A percentile compares a stretch with the other conserved stretches of the same genome.
Evolutionary conservation across 768 basidiomycete species (phyloP).

Genomic region (Clitopilus passeckerianus): DNA sequence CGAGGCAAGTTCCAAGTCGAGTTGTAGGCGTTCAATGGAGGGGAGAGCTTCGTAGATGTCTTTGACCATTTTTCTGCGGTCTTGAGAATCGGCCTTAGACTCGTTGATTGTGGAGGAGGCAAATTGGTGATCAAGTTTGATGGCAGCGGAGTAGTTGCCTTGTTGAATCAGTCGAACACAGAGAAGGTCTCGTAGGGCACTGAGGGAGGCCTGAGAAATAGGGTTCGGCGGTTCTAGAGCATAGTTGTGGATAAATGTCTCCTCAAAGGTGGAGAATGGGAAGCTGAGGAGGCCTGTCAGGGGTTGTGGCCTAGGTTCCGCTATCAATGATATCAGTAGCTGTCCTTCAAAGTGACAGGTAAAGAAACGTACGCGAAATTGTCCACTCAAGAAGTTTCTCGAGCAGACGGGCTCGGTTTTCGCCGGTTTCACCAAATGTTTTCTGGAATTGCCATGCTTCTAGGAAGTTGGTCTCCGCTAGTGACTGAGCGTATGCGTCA

Average conservation of each 20-base stretch:
- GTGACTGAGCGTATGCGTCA: constrained; percentile 62
- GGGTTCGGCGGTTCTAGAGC: constrained; percentile 51
- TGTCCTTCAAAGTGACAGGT: neutral
- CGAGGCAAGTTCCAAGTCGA: constrained; percentile 55
- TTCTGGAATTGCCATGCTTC: constrained; percentile 78
- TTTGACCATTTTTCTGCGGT: constrained; percentile 66
- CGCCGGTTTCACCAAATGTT: constrained; percentile 56
- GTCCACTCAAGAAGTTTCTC: constrained; percentile 63
- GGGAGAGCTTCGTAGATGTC: constrained; percentile 66
- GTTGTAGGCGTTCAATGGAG: constrained; percentile 51
- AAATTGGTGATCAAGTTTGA: constrained; percentile 70
- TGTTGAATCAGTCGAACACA: constrained; percentile 73
- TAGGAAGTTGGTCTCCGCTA: constrained; percentile 57
- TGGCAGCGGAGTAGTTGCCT: constrained; percentile 66
- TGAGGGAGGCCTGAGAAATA: constrained; percentile 42
- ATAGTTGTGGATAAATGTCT: constrained; percentile 48
- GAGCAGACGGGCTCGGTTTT: constrained; percentile 49
- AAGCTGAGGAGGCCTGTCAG: constrained; percentile 60
- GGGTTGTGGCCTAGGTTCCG: constrained; percentile 51
- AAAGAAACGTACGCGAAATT: constrained; percentile 53
- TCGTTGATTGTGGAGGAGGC: constrained; percentile 35
- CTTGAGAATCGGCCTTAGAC: constrained; percentile 33
- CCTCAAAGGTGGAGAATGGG: constrained; percentile 64
- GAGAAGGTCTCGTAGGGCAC: constrained; percentile 71
- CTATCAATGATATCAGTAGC: constrained; percentile 23